phyloP scores from a whole-genome alignment of 75 land plant genomes.

The Cryptomeria japonica region DNA sequence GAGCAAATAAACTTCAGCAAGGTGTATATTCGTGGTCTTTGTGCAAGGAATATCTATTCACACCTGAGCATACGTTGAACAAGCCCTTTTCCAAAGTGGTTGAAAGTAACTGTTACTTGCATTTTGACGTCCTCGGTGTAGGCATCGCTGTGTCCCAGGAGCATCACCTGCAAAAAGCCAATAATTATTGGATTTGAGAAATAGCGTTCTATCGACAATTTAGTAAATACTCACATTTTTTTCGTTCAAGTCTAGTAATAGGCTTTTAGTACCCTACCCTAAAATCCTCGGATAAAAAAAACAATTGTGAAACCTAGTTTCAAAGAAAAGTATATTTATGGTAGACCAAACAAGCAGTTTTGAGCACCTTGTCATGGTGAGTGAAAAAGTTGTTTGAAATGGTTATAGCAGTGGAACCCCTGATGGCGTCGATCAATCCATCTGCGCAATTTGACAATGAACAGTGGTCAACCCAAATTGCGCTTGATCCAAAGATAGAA shows the following conservation, averaged over 20 bases:
- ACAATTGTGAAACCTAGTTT: neutral
- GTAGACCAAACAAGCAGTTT: neutral
- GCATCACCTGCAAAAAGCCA: slow-evolving; percentile 49
- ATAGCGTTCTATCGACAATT: neutral
- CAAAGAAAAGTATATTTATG: neutral
- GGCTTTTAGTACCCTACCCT: too few species aligned
- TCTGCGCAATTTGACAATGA: slow-evolving; percentile 74
- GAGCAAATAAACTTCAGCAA: neutral
- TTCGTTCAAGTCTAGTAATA: neutral
- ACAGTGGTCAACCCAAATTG: slow-evolving; percentile 80
- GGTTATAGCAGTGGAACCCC: slow-evolving; percentile 75
- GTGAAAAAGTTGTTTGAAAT: slow-evolving; percentile 85
- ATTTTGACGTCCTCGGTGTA: slow-evolving; percentile 51
- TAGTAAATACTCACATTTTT: neutral
- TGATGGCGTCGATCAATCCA: slow-evolving; percentile 76
- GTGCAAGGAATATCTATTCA: neutral
- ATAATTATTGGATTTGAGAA: neutral
- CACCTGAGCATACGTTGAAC: slow-evolving; percentile 88
- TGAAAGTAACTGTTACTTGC: slow-evolving; percentile 81
- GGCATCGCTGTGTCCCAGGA: slow-evolving; percentile 61
- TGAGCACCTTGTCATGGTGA: slow-evolving; percentile 77
- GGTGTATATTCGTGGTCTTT: neutral
- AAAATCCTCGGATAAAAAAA: neutral
- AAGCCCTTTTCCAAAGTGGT: slow-evolving; percentile 72
- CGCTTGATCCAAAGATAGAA: slow-evolving; percentile 58